phyloP scores from a whole-genome alignment of 768 basidiomycete genomes.

The Amanita polypyramis region DNA sequence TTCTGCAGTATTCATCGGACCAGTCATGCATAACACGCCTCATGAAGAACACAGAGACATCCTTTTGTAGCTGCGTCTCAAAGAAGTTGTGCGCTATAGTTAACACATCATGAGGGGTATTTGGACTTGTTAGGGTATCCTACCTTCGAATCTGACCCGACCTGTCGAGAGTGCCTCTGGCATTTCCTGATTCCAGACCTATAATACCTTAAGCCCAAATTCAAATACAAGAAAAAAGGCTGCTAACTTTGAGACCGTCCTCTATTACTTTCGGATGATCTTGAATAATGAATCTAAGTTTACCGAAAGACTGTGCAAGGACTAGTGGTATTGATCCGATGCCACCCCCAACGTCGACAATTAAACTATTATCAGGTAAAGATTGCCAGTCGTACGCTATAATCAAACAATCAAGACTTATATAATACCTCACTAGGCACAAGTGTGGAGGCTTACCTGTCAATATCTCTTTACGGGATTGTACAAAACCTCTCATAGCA shows the following conservation, averaged over 20 bases:
- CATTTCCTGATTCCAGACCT: conserved; percentile 8
- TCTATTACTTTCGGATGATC: conserved; percentile 13
- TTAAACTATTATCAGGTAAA: conserved; percentile 11
- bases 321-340: conserved; percentile 15
- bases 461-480: conserved; percentile 12
- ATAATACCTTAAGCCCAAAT: neutral
- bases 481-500: conserved; percentile 16
- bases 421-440: too few species aligned
- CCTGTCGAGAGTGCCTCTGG: conserved; percentile 11
- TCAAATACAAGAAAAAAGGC: neutral
- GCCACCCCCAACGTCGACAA: conserved; percentile 24
- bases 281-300: conserved; percentile 17
- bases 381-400: conserved; percentile 18
- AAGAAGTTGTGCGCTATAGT: conserved; percentile 25
- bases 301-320: conserved; percentile 11
- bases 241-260: conserved; percentile 5
- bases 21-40: conserved; percentile 29
- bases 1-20: conserved; percentile 19
- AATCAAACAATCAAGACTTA: neutral
- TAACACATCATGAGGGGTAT: neutral
- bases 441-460: conserved; percentile 9
- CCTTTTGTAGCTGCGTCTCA: conserved; percentile 20
- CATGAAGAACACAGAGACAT: conserved; percentile 26
- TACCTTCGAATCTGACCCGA: conserved; percentile 12
- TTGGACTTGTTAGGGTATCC: neutral